phyloP scores from a whole-genome alignment of 441 rosid species.

The Erodium trifolium region DNA sequence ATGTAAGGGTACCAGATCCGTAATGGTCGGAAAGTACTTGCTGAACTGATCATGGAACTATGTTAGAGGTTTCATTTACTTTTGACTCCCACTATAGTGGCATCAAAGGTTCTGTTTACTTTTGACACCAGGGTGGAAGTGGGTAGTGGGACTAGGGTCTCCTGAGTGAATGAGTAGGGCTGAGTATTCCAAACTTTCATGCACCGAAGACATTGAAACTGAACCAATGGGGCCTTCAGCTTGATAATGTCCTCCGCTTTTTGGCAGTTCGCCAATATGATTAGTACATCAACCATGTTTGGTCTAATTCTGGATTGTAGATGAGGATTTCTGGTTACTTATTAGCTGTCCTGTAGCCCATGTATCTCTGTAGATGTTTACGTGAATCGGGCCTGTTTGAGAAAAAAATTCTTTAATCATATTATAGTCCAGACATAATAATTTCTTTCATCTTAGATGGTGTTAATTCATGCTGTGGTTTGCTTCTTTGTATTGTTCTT shows the following conservation, averaged over 20 bases:
- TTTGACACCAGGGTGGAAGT: no score
- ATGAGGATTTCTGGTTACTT: neutral
- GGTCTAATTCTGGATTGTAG: neutral
- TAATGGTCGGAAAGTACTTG: neutral
- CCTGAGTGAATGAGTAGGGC: no score
- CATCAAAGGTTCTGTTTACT: no score
- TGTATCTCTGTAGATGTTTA: neutral
- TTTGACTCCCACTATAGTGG: no score
- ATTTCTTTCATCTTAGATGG: neutral
- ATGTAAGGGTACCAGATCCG: neutral
- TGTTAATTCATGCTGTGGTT: neutral
- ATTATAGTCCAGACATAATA: no score
- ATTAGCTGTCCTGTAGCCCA: neutral
- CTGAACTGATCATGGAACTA: constrained; percentile 1
- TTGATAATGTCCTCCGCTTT: no score
- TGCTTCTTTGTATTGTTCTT: no score
- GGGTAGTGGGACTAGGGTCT: no score
- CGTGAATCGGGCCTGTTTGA: neutral
- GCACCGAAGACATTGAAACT: no score
- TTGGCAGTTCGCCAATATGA: neutral
- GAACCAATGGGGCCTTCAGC: no score
- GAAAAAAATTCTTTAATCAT: neutral
- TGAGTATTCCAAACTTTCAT: no score
- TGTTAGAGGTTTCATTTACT: neutral
- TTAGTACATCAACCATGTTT: neutral